A percentile compares a stretch with the other conserved stretches of the same genome.
phyloP scores from a whole-genome alignment of 2,329 filamentous ascomycete genomes.

The Teratosphaeria epicoccoides region DNA sequence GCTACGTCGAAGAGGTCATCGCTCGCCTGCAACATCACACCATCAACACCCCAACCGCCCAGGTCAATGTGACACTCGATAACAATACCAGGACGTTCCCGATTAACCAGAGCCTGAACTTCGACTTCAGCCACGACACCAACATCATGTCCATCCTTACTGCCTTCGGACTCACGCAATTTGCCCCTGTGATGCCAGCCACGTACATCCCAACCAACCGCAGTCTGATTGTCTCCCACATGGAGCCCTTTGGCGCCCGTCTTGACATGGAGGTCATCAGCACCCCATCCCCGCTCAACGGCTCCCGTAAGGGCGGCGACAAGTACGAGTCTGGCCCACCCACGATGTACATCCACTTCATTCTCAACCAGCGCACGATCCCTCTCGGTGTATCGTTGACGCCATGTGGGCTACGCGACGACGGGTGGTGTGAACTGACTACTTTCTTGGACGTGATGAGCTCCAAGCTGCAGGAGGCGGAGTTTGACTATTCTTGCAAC shows the following conservation, averaged over 20 bases:
- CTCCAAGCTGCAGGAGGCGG: conserved; percentile 44
- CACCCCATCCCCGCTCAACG: conserved; percentile 51
- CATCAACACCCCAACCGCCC: conserved; percentile 32
- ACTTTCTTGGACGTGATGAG: conserved; percentile 56
- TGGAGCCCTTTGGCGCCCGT: conserved; percentile 62
- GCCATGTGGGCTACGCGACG: conserved; percentile 54
- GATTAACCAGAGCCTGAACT: conserved; percentile 60
- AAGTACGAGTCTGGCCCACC: conserved; percentile 37
- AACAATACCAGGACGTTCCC: conserved; percentile 60
- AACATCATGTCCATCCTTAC: conserved; percentile 51
- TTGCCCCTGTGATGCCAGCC: conserved; percentile 48
- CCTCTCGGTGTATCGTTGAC: conserved; percentile 57
- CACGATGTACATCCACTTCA: conserved; percentile 62
- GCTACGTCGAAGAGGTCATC: conserved; percentile 62
- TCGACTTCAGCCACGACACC: conserved; percentile 71
- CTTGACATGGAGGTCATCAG: conserved; percentile 66
- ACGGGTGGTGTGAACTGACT: conserved; percentile 67
- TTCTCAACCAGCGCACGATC: conserved; percentile 58
- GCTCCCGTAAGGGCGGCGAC: conserved; percentile 36
- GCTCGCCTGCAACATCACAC: conserved; percentile 56
- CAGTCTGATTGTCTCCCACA: conserved; percentile 54
- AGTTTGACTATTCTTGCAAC: conserved; percentile 57
- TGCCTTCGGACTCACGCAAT: conserved; percentile 63
- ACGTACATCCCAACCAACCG: conserved; percentile 44
- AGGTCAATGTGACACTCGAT: conserved; percentile 58